Percentiles rank a stretch among this genome's conserved stretches.
Evolutionary conservation across 768 basidiomycete genomes (phyloP).

Genomic region (Dentipellis sp.): DNA sequence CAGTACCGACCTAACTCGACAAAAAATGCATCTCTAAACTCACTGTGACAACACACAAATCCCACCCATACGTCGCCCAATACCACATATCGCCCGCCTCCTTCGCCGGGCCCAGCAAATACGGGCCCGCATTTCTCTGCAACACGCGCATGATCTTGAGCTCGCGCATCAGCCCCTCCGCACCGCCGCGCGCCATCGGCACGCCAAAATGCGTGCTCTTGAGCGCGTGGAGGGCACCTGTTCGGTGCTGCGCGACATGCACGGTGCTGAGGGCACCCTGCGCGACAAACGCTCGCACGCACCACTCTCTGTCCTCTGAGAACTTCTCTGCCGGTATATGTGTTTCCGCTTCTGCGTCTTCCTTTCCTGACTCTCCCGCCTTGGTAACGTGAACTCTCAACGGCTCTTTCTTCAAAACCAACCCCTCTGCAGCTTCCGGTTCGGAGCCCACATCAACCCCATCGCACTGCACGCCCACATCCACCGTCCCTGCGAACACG

Average conservation of each 20-base stretch:
- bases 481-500: no score
- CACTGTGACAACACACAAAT: background rate
- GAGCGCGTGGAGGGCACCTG: background rate
- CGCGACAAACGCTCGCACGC: background rate
- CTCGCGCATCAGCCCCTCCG: background rate
- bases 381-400: no score
- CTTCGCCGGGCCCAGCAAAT: background rate
- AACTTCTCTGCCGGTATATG: background rate
- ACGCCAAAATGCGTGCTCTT: background rate
- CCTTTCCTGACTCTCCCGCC: no score
- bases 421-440: no score
- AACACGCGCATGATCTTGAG: background rate
- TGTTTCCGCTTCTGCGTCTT: no score
- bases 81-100: background rate
- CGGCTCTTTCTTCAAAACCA: no score
- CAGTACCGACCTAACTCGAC: background rate
- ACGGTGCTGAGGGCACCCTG: background rate
- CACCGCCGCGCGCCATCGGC: background rate
- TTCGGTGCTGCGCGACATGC: background rate
- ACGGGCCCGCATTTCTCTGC: background rate
- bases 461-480: no score
- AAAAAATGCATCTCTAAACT: background rate
- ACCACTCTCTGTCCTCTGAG: background rate
- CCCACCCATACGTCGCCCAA: background rate
- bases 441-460: no score